A percentile compares a stretch with the other conserved stretches of the same genome.
Evolutionary conservation across 2,329 filamentous ascomycete genomes (phyloP).

Genomic region (Claviceps spartinae): DNA sequence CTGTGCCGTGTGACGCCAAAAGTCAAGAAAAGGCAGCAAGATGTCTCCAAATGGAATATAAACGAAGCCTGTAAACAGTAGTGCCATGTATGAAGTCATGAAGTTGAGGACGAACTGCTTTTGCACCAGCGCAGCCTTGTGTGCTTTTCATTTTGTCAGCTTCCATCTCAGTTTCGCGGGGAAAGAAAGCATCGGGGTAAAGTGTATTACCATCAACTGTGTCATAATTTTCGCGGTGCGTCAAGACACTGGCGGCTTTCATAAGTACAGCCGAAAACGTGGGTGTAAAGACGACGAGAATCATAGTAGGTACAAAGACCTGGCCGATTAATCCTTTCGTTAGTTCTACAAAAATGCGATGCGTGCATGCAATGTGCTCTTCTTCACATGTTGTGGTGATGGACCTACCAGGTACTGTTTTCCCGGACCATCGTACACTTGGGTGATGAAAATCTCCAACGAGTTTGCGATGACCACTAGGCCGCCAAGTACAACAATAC

Average conservation of each 20-base stretch:
- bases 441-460: constrained; percentile 89
- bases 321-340: constrained; percentile 17
- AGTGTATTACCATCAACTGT: constrained; percentile 50
- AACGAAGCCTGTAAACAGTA: constrained; percentile 86
- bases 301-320: constrained; percentile 77
- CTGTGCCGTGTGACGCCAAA: constrained; percentile 63
- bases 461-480: constrained; percentile 80
- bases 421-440: constrained; percentile 81
- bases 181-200: constrained; percentile 5
- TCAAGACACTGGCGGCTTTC: constrained; percentile 61
- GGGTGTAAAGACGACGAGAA: constrained; percentile 72
- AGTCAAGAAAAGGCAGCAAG: constrained; percentile 72
- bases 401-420: constrained; percentile 63
- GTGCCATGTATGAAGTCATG: constrained; percentile 84
- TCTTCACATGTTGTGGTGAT: no score
- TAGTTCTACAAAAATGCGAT: neutral
- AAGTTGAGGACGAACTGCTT: constrained; percentile 97
- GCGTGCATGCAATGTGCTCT: no score
- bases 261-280: constrained; percentile 66
- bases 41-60: constrained; percentile 84
- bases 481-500: constrained; percentile 57
- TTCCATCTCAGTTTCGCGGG: neutral
- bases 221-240: constrained; percentile 81
- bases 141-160: constrained; percentile 30
- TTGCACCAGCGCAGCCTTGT: constrained; percentile 71